A percentile compares a stretch with the other conserved stretches of the same genome.
Evolutionary conservation across 2,329 filamentous ascomycete species (phyloP).

Genomic region (Tolypocladium endophyticum): DNA sequence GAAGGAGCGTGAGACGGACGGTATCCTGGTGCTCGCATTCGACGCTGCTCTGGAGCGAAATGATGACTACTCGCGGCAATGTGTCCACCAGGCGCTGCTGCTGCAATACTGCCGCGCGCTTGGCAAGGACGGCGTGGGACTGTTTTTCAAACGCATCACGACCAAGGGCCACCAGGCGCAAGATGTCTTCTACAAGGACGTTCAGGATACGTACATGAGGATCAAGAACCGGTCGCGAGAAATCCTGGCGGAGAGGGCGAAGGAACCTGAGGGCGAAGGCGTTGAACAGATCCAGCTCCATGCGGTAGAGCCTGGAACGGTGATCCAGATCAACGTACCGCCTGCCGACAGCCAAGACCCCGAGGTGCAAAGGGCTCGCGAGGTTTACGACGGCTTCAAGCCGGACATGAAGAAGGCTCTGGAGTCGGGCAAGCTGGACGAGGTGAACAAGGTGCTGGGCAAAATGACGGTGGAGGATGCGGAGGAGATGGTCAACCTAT

Average conservation of each 20-base stretch:
- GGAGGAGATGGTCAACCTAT: slow-evolving; percentile 70
- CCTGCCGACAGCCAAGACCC: slow-evolving; percentile 56
- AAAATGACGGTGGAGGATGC: slow-evolving; percentile 84
- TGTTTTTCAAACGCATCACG: slow-evolving; percentile 96
- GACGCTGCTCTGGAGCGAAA: slow-evolving; percentile 71
- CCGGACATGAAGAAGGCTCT: slow-evolving; percentile 73
- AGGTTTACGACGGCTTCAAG: slow-evolving; percentile 75
- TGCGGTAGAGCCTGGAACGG: slow-evolving; percentile 84
- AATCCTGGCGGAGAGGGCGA: slow-evolving; percentile 47
- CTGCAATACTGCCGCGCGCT: slow-evolving; percentile 91
- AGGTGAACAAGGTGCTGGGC: slow-evolving; percentile 49
- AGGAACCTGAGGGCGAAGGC: slow-evolving; percentile 41
- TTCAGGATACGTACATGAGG: slow-evolving; percentile 73
- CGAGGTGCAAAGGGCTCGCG: slow-evolving; percentile 51
- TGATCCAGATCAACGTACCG: slow-evolving; percentile 81
- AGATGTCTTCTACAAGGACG: slow-evolving; percentile 86
- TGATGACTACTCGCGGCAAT: slow-evolving; percentile 69
- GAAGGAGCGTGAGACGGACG: slow-evolving; percentile 79
- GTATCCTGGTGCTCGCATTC: slow-evolving; percentile 83
- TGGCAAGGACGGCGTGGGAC: slow-evolving; percentile 72
- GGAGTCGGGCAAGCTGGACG: slow-evolving; percentile 76
- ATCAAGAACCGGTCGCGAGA: slow-evolving; percentile 71
- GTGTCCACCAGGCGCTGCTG: slow-evolving; percentile 84
- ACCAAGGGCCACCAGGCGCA: slow-evolving; percentile 82
- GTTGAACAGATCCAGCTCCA: slow-evolving; percentile 97